Base-by-base conservation (phyloP, 768 basidiomycete genomes). In the Leucocoprinus birnbaumii region DNA sequence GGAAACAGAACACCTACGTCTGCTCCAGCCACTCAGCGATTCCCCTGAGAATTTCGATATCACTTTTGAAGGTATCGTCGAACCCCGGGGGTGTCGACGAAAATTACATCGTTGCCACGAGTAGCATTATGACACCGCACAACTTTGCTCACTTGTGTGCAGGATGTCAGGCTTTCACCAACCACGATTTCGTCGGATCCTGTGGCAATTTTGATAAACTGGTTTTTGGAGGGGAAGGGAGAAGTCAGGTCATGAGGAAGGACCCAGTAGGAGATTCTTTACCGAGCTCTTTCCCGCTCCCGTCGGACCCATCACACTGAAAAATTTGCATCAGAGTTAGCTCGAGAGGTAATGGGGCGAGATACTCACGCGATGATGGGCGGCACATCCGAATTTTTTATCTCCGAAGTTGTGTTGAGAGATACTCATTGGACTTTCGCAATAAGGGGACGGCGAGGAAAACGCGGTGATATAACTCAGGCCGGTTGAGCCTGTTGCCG, bases 81-180 rank as follows among this genome's bases (percentile, higher is more conserved):
- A 68, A 70, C 1, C 69, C 69, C 3, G 68, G 69, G n/a, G 2
- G 68, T 69, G 47, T 71, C 69, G 13, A 71, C 61, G 25, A 71
- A 58, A 45, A 67, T 58, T 25, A 69, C 47, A 37, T 58, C 49
- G n/a, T 56, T 42, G 8, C 50, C 24, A 18, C 51, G 27, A 19
- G 40, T 25, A 7, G 56, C 59, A 49, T 62, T 58, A 26, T 42
- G 53, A 35, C 63, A 64, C 14, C 56, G 45, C 21, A 62, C 56
- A 10, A 62, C 58, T 18, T 57, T 34, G 9, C 68, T 57, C 10
- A 56, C 50, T 37, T 55, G 35, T 1, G 68, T 69, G 40, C 66
- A 66, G 2, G 68, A 65, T 5, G 57, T 45, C 31, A 68, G 26
- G 21, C 44, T 42, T 37, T 68, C 59, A 8, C 67, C 66, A 3